phyloP scores from a whole-genome alignment of 139 green algal genomes.

The Micractinium sp. region DNA sequence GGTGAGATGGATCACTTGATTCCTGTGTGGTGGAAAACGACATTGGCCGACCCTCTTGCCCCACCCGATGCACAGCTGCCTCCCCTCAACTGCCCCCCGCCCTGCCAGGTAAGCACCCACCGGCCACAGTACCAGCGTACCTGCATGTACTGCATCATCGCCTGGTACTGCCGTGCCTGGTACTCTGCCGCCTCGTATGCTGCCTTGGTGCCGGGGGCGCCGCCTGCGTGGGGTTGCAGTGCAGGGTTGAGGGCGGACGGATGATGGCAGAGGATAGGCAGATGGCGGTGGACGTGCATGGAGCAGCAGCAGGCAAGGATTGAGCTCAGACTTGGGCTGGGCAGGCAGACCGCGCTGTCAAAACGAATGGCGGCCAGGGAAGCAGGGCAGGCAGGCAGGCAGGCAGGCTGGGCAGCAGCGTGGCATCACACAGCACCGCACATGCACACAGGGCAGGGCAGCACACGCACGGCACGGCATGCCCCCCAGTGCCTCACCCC shows the following conservation, averaged over 20 bases:
- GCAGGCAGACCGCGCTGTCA: background rate
- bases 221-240: background rate
- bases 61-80: background rate
- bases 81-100: no score
- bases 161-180: slow-evolving; percentile 26
- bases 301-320: background rate
- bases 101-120: background rate
- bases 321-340: background rate
- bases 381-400: no score
- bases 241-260: no score
- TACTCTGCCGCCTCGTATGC: background rate
- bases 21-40: no score
- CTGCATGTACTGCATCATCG: slow-evolving; percentile 37
- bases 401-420: background rate
- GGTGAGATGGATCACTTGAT: no score
- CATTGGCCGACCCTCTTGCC: no score
- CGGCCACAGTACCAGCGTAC: background rate
- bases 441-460: no score
- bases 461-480: no score
- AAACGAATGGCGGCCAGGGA: background rate
- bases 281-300: no score
- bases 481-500: background rate
- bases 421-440: background rate
- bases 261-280: background rate
- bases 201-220: background rate